Percentiles rank a stretch among this genome's conserved stretches.
Conservation (phyloP, 345 rosid genomes). For the Eucalyptus sp. region DNA sequence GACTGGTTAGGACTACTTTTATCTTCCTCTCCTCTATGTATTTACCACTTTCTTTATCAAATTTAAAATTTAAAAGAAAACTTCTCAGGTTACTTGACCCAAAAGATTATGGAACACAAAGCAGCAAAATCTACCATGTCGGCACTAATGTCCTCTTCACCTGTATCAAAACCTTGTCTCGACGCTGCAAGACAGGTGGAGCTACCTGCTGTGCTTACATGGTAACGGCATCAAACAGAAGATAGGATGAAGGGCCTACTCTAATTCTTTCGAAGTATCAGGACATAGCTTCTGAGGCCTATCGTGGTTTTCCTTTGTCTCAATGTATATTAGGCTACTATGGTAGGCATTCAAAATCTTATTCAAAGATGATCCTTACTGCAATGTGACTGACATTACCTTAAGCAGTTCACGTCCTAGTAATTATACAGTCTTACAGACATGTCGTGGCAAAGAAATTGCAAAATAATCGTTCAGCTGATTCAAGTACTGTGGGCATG, state of each 20-base stretch:
- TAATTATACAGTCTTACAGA: no score
- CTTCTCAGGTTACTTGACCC: neutral
- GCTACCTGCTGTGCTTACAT: conserved; percentile 36
- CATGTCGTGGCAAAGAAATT: no score
- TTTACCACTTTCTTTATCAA: conserved; percentile 22
- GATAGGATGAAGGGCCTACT: neutral
- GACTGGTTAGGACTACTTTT: conserved; percentile 20
- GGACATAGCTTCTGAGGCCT: neutral
- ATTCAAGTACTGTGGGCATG: no score
- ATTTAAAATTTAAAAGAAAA: conserved; percentile 7
- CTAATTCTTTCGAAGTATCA: neutral
- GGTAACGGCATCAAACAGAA: conserved; percentile 10
- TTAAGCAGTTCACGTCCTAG: no score
- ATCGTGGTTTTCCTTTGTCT: neutral
- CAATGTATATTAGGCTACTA: neutral
- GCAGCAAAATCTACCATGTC: conserved; percentile 5
- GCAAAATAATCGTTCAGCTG: no score
- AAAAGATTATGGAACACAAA: neutral
- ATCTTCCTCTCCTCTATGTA: conserved; percentile 33
- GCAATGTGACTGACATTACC: no score
- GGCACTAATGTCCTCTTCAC: conserved; percentile 28
- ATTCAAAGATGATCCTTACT: neutral
- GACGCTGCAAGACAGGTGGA: conserved; percentile 11
- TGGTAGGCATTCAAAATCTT: neutral
- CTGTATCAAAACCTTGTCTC: conserved; percentile 45